Evolutionary conservation across 2,329 filamentous ascomycete genomes (phyloP).

Genomic region (Blastomyces gilchristii): DNA sequence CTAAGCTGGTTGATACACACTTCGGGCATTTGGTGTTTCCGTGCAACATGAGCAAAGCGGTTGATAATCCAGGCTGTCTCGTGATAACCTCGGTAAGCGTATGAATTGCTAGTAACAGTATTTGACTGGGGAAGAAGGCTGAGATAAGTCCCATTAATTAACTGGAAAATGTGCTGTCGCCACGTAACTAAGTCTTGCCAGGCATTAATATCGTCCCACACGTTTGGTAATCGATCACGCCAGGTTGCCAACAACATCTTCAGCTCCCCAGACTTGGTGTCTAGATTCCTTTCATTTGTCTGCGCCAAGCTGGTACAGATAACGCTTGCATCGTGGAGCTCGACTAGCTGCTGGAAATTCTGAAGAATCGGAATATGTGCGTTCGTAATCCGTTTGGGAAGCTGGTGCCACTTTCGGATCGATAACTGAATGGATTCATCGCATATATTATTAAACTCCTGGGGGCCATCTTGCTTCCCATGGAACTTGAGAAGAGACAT

Average conservation of each 20-base stretch:
- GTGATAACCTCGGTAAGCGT: constrained; percentile 93
- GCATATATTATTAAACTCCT: constrained; percentile 79
- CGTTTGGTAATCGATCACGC: constrained; percentile 89
- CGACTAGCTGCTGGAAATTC: constrained; percentile 95
- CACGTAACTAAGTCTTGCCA: constrained; percentile 99
- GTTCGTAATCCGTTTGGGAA: constrained; percentile 87
- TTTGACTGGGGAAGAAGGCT: constrained; percentile 70
- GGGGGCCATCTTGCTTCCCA: constrained; percentile 67
- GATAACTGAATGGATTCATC: constrained; percentile 96
- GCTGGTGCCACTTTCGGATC: constrained; percentile 96
- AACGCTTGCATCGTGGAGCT: constrained; percentile 92
- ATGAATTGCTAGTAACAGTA: constrained; percentile 80
- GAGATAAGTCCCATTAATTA: constrained; percentile 93
- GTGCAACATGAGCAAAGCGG: constrained; percentile 90
- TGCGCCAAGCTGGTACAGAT: constrained; percentile 84
- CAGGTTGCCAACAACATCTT: constrained; percentile 90
- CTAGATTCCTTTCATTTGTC: constrained; percentile 76
- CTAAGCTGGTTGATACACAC: constrained; percentile 96
- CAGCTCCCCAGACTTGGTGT: constrained; percentile 88
- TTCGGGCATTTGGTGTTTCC: constrained; percentile 92
- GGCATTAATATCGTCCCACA: constrained; percentile 98
- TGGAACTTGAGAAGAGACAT: constrained; percentile 93
- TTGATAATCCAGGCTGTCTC: constrained; percentile 99
- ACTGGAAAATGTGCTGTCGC: constrained; percentile 95
- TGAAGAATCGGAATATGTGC: constrained; percentile 91